Base-by-base conservation (phyloP, 495 filamentous ascomycete genomes). In the Aspergillus olivimuriae region DNA sequence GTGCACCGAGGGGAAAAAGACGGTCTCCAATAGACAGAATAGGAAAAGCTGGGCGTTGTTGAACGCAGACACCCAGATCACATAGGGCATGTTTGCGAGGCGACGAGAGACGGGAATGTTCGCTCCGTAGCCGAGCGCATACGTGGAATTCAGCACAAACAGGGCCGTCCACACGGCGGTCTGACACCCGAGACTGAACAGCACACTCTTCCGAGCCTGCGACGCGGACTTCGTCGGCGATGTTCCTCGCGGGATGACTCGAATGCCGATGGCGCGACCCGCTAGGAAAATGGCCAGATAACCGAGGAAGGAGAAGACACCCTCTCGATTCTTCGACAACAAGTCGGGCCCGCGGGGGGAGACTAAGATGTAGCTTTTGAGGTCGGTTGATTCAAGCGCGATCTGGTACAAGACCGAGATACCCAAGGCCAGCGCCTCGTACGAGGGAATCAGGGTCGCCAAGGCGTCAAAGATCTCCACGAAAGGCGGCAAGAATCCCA, bases 281-380 rank as follows among this genome's bases (percentile, higher is more conserved):
- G 87, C 81, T 11, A 98, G 73, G 63, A 96, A 99, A 37, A 99
- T 95, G 12, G 94, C 85, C 14, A 99, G 74, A 61, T 97, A 99
- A 2, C 92, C 92, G 26, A 82, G 63, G 63, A 97, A 95, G 15
- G 89, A 95, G 62, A 89, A 95, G 26, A 97, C 72, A 1, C 92
- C 92, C 58, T 99, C 92, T 15, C 91, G 77, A 61, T 97, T 97
- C 69, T 89, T 82, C 0, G 86, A 89, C 0, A 99, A 53, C 10
- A 95, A 62, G 45, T 86, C 76, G 4, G 72, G 77, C 4, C 70
- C 70, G 3, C 92, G 80, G 3, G 85, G 84, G 1, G 87, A 87
- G n/a, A 84, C 78, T 5, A 99, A 73, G 45, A 99, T 85, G 56
- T 80, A 97, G 5, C 76, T 72, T 59, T 91, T 89, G 28, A 97